phyloP scores from a whole-genome alignment of 805 yeast species.

The Hanseniaspora pseudoguilliermondii region DNA sequence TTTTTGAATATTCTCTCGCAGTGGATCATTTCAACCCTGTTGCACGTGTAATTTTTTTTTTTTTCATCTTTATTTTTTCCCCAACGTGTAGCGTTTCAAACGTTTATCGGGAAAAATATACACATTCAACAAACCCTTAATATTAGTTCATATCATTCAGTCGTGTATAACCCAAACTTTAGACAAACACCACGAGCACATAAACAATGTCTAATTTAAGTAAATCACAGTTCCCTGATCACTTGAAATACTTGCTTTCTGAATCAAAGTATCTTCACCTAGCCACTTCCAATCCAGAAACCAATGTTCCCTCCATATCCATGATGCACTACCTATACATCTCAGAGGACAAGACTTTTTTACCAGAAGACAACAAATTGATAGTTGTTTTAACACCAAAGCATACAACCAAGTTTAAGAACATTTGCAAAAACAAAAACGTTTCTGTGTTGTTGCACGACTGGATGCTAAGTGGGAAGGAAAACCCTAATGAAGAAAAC shows the following conservation, averaged over 20 bases:
- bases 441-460: slow-evolving; percentile 83
- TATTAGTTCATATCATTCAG: too few species aligned
- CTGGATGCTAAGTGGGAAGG: slow-evolving; percentile 51
- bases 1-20: too few species aligned
- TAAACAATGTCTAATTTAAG: neutral
- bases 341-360: slow-evolving; percentile 30
- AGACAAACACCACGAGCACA: too few species aligned
- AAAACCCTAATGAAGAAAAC: slow-evolving; percentile 11
- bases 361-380: slow-evolving; percentile 30
- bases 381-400: slow-evolving; percentile 63
- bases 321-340: slow-evolving; percentile 81
- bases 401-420: slow-evolving; percentile 59
- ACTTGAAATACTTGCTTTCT: slow-evolving; percentile 36
- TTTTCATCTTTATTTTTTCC: too few species aligned
- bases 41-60: too few species aligned
- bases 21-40: too few species aligned
- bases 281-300: slow-evolving; percentile 52
- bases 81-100: too few species aligned
- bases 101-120: too few species aligned
- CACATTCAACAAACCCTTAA: too few species aligned
- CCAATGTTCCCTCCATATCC: slow-evolving; percentile 72
- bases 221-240: slow-evolving; percentile 25
- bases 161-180: too few species aligned
- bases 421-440: slow-evolving; percentile 55
- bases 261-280: slow-evolving; percentile 65